Evolutionary conservation across 2,329 filamentous ascomycete species (phyloP), one percentile per base, ranked within the genome.

Genomic region (Drechslera avenae): DNA sequence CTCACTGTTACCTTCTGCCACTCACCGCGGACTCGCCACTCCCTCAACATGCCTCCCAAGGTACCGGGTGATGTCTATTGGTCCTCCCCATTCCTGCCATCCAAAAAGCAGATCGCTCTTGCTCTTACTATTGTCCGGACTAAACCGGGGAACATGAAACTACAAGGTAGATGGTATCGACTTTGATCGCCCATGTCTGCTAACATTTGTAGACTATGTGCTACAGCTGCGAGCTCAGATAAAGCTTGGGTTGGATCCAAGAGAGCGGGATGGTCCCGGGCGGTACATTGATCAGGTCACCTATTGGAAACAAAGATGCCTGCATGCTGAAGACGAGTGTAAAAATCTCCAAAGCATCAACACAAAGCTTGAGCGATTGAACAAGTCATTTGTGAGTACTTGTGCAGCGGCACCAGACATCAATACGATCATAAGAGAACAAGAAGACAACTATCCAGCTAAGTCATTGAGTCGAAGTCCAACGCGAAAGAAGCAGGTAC

Each of bases 261-360:
- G 56, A 18, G 47, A 65, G 3, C 50, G 66, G 14, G 62, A 56
- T 21, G 59, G 68, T 13, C 39, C 55, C 0, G 58, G 68, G 33
- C 65, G 60, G 8, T 71, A 76, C 37, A 60, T 79, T 17, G 74
- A 78, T 49, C 63, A 73, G 12, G 71, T 73, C 9, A 57, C 69
- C 3, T 78, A 71, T 48, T 78, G 75, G 76, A 56, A 60, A 26
- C 57, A 70, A 6, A 60, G 62, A 35, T 69, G 56, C 33, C 52
- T 60, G 14, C 44, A 46, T 17, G 47, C 58, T 0, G 63, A 73
- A n/a, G 49, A 58, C 5, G 62, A 63, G 28, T 65, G 63, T 33
- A 45, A 54, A 2, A 45, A 57, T 4, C 55, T 73, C 13, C 56
- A 63, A 19, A 52, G 33, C 2, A 49, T 62, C 23, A 64, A 67